Conservation (phyloP, 139 green algal species). For the Closterium sp. region DNA sequence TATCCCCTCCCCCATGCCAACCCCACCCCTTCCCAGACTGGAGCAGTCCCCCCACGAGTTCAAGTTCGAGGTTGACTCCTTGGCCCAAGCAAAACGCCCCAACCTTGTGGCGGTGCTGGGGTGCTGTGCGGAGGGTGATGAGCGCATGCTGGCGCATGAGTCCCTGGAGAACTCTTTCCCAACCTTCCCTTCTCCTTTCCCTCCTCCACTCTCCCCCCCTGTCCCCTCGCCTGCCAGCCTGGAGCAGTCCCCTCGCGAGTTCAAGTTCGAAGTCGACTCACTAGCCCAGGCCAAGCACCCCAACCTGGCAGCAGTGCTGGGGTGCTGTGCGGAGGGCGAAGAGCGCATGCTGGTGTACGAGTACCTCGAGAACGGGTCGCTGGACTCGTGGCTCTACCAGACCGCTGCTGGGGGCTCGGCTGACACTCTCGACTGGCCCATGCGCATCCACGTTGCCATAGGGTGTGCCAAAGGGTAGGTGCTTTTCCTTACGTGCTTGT, state of each 20-base stretch:
- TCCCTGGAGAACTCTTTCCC: constrained; percentile 29
- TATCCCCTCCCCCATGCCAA: neutral
- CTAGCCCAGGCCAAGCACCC: constrained; percentile 9
- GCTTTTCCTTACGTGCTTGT: too few species aligned
- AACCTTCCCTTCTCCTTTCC: neutral
- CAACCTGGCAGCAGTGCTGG: constrained; percentile 28
- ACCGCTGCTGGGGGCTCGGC: neutral
- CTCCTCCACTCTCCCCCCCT: neutral
- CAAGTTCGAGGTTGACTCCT: constrained; percentile 16
- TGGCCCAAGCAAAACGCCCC: constrained; percentile 11
- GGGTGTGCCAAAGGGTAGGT: constrained; percentile 30
- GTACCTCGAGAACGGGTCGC: constrained; percentile 35
- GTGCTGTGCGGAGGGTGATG: constrained; percentile 35
- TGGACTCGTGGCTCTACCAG: constrained; percentile 31
- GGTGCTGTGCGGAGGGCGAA: constrained; percentile 39
- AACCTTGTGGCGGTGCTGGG: constrained; percentile 34
- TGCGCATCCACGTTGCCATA: constrained; percentile 32
- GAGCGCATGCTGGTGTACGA: constrained; percentile 49
- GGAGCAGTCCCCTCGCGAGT: constrained; percentile 12
- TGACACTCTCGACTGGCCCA: constrained; percentile 22
- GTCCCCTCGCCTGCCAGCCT: neutral
- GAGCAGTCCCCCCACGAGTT: constrained; percentile 11
- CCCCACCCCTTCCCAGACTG: neutral
- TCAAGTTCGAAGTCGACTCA: constrained; percentile 20
- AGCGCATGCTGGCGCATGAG: constrained; percentile 44